phyloP scores from a whole-genome alignment of 108 stramenopile species.

The Skeletonema tropicum region DNA sequence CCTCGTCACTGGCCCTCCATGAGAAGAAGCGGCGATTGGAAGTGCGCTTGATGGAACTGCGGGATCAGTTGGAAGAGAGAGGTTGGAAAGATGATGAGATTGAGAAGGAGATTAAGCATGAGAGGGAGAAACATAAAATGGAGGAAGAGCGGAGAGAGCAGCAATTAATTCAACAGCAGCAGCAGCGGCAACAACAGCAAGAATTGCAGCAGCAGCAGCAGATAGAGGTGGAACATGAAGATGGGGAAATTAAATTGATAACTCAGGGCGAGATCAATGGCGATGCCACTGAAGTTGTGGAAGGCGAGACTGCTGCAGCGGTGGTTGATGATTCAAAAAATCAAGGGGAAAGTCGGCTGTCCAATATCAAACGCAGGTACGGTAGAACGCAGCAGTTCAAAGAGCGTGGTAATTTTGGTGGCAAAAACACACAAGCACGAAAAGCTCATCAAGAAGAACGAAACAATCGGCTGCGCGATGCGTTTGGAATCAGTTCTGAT shows the following conservation, averaged over 20 bases:
- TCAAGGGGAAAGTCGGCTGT: conserved; percentile 6
- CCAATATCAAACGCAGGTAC: background rate
- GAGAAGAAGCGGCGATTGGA: conserved; percentile 72
- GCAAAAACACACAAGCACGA: conserved; percentile 45
- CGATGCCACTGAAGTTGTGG: conserved; percentile 12
- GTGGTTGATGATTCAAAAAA: background rate
- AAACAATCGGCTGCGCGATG: conserved; percentile 67
- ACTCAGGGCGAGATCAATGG: conserved; percentile 16
- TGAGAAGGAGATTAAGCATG: conserved; percentile 59
- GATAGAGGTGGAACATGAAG: conserved; percentile 6
- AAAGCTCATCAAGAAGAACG: conserved; percentile 36
- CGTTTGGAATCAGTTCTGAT: conserved; percentile 65
- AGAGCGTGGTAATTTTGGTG: conserved; percentile 17
- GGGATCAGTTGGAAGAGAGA: conserved; percentile 75
- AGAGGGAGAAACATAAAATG: conserved; percentile 39
- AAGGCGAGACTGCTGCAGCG: background rate
- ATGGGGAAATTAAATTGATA: conserved; percentile 23
- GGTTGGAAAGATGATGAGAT: conserved; percentile 65
- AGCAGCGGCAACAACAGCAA: background rate
- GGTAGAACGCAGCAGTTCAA: background rate
- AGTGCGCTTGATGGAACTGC: conserved; percentile 70
- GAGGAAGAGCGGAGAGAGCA: conserved; percentile 4
- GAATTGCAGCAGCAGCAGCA: background rate
- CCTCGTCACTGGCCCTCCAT: conserved; percentile 73
- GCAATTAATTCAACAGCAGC: conserved; percentile 22